phyloP scores from a whole-genome alignment of 2,329 filamentous ascomycete species.

The Sporothrix brasiliensis region DNA sequence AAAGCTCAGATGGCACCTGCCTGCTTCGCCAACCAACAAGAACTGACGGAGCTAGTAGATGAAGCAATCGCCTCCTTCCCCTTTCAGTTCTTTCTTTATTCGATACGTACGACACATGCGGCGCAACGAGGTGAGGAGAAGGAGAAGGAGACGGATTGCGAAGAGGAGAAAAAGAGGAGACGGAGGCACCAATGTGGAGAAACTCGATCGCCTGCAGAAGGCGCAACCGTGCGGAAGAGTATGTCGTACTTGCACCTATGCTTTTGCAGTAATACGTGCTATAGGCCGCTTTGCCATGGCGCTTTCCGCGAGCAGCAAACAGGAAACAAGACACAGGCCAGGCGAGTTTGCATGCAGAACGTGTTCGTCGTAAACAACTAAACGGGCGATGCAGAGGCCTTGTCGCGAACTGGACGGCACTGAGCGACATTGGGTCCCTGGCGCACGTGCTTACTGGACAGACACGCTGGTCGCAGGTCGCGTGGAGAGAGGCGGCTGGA shows the following conservation, averaged over 20 bases:
- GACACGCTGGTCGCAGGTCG: not conserved
- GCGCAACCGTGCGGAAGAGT: not conserved
- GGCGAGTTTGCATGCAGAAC: not conserved
- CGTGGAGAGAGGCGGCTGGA: not conserved
- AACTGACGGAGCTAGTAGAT: not conserved
- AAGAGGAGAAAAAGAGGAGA: conserved; percentile 15
- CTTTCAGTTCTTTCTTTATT: not conserved
- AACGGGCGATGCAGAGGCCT: not conserved
- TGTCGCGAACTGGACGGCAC: not conserved
- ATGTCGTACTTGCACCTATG: no score
- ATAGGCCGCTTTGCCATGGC: not conserved
- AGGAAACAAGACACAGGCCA: not conserved
- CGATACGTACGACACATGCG: no score
- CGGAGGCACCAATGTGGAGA: conserved; percentile 13
- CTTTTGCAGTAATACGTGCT: not conserved
- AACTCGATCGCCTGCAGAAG: conserved; percentile 6
- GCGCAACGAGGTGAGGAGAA: not conserved
- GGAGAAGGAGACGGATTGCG: not conserved
- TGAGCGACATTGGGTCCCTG: not conserved
- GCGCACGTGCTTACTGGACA: not conserved
- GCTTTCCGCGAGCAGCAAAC: not conserved
- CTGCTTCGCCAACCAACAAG: not conserved
- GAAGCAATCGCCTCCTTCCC: conserved; percentile 19
- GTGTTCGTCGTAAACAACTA: not conserved
- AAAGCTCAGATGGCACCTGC: not conserved